These are phyloP conservation scores for Flaveria ramosissima DNA, from an alignment of 129 eudicot genomes.

Conservation along the genomic window DNA sequence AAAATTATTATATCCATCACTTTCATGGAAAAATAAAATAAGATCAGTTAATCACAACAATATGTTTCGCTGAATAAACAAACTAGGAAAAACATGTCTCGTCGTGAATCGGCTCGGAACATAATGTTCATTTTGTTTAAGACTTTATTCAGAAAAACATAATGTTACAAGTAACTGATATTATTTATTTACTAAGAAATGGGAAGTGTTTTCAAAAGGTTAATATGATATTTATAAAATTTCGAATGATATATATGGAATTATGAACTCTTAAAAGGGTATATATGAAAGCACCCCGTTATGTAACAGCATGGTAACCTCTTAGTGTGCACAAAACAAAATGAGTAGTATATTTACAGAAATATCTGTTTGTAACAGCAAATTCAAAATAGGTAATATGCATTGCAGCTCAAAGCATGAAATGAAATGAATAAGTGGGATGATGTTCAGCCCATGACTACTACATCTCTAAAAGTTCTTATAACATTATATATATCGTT, in stretches of 20 bases:
- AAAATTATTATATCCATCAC: not conserved
- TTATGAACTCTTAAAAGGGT: not conserved
- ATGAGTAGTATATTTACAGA: not conserved
- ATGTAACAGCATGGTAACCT: not conserved
- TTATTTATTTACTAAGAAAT: not conserved
- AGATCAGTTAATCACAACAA: not conserved
- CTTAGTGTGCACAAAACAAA: slow-evolving; percentile 16
- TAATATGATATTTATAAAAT: not conserved
- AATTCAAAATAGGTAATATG: not conserved
- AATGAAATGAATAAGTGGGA: not conserved
- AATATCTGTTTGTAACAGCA: not conserved
- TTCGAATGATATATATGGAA: not conserved
- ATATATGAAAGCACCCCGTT: not conserved
- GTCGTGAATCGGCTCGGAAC: not conserved
- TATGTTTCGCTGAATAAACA: not conserved
- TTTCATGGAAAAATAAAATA: not conserved
- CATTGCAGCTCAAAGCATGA: slow-evolving; percentile 19
- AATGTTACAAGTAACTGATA: not conserved
- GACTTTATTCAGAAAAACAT: not conserved
- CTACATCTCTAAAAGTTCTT: not conserved
- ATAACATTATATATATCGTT: not conserved
- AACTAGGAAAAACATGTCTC: not conserved
- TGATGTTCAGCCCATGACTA: not conserved
- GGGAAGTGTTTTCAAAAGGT: not conserved
- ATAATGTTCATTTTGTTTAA: not conserved